Evolutionary conservation across 257 asterid genomes (phyloP).

Genomic region (Catharanthus roseus): DNA sequence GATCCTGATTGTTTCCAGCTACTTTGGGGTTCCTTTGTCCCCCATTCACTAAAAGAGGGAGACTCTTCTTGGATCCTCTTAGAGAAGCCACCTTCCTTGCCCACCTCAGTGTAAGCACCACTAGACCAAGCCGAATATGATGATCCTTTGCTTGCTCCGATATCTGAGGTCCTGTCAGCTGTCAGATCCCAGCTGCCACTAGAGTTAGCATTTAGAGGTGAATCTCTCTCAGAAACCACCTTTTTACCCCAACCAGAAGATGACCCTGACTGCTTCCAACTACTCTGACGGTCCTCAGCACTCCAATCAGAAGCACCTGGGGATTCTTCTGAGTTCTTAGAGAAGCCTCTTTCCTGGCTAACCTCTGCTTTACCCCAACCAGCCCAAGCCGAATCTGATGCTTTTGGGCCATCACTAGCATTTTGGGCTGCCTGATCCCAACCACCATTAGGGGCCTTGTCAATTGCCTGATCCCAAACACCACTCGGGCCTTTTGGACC

Average conservation of each 20-base stretch:
- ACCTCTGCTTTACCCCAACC: constrained; percentile 27
- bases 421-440: constrained; percentile 15
- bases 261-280: constrained; percentile 15
- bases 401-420: neutral
- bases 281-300: constrained; percentile 14
- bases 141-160: neutral
- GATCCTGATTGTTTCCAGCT: constrained; percentile 14
- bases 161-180: neutral
- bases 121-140: constrained; percentile 14
- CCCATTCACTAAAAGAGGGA: constrained; percentile 24
- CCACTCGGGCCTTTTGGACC: constrained; percentile 10
- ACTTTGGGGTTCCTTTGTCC: constrained; percentile 14
- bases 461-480: constrained; percentile 19
- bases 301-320: constrained; percentile 26
- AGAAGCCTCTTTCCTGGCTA: constrained; percentile 7
- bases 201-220: neutral
- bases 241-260: constrained; percentile 26
- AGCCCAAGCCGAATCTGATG: constrained; percentile 18
- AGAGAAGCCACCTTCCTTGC: constrained; percentile 12
- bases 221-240: neutral
- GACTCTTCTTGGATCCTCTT: constrained; percentile 22
- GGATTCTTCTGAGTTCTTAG: constrained; percentile 19
- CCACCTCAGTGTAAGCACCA: constrained; percentile 27
- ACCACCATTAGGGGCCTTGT: constrained; percentile 17
- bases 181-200: neutral